Percentiles rank a stretch among this genome's conserved stretches.
Conservation (phyloP, 805 yeast genomes). For the Lipomyces mesembrius region DNA sequence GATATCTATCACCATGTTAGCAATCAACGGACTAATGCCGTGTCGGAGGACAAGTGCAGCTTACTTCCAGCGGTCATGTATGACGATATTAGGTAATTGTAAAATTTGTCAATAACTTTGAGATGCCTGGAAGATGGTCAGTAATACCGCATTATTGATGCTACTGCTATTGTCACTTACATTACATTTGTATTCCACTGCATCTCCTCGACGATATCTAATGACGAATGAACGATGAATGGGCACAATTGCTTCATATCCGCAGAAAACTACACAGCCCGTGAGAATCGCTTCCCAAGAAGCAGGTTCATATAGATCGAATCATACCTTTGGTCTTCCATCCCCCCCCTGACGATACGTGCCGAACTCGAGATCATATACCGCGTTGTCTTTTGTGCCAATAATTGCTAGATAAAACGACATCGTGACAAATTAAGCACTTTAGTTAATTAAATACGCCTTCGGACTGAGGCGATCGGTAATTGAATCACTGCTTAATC, state of each 20-base stretch:
- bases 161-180: conserved; percentile 11
- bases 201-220: conserved; percentile 87
- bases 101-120: conserved; percentile 82
- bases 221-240: conserved; percentile 82
- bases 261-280: conserved; percentile 55
- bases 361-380: conserved; percentile 86
- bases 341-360: conserved; percentile 69
- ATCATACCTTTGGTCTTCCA: conserved; percentile 55
- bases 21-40: too few relatives aligned
- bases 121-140: conserved; percentile 50
- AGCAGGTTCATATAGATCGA: neutral
- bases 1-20: conserved; percentile 49
- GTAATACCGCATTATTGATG: neutral
- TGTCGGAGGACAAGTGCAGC: conserved; percentile 14
- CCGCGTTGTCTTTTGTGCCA: conserved; percentile 82
- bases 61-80: conserved; percentile 80
- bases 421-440: conserved; percentile 47
- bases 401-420: conserved; percentile 89
- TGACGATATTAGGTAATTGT: conserved; percentile 80
- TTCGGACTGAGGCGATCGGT: neutral
- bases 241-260: conserved; percentile 82
- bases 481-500: too few relatives aligned
- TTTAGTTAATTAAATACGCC: neutral
- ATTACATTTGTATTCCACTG: conserved; percentile 76
- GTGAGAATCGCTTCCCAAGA: neutral